phyloP scores from a whole-genome alignment of 352 stramenopile genomes.

The Blastocystis sp. region DNA sequence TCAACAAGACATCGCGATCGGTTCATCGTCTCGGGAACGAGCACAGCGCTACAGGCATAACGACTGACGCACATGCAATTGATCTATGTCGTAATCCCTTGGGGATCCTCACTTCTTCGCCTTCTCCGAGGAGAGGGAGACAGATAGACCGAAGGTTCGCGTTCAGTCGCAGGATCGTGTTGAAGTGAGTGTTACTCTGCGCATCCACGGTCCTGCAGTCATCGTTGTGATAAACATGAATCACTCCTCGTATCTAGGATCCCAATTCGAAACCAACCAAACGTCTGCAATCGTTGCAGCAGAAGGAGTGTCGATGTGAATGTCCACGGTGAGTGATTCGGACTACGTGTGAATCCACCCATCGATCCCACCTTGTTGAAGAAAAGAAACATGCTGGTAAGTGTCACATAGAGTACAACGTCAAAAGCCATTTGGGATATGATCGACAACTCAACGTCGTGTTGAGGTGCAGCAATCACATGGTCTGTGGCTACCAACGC shows the following conservation, averaged over 20 bases:
- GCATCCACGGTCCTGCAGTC: not conserved
- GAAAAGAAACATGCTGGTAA: slow-evolving; percentile 10
- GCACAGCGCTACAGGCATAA: not conserved
- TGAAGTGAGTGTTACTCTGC: not conserved
- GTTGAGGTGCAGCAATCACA: no score
- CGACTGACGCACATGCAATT: not conserved
- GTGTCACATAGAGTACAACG: slow-evolving; percentile 10
- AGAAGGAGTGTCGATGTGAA: not conserved
- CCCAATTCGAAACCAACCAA: not conserved
- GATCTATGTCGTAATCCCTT: not conserved
- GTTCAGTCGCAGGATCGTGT: not conserved
- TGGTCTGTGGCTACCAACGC: no score
- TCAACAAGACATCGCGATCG: not conserved
- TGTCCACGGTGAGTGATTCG: not conserved
- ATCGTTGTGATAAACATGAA: slow-evolving; percentile 17
- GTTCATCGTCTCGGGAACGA: not conserved
- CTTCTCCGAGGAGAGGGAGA: not conserved
- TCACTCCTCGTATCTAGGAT: slow-evolving; percentile 13
- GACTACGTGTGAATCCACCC: not conserved
- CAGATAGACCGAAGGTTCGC: not conserved
- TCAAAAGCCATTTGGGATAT: not conserved
- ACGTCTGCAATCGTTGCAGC: not conserved
- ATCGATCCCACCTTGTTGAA: not conserved
- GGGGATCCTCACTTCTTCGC: not conserved
- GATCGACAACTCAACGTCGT: no score